Conservation (phyloP, 371 early-diverging fungal species). For the Syncephalis fuscata region DNA sequence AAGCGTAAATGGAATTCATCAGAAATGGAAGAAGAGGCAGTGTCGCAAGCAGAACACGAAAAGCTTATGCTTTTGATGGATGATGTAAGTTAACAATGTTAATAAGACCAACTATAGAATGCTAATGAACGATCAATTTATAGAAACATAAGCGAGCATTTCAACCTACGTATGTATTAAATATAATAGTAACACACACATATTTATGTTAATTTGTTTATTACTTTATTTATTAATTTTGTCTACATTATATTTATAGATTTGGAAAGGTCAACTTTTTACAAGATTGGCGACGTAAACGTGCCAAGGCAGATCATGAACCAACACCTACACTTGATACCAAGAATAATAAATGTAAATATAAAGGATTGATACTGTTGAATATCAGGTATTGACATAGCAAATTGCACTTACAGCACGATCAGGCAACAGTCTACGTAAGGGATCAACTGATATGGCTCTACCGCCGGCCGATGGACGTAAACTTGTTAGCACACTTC, state of each 20-base stretch:
- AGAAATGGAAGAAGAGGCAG: conserved; percentile 27
- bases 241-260: conserved; percentile 6
- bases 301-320: conserved; percentile 15
- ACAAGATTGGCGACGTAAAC: conserved; percentile 27
- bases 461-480: conserved; percentile 16
- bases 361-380: too few relatives aligned
- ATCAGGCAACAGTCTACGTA: too few relatives aligned
- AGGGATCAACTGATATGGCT: not conserved
- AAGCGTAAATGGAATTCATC: conserved; percentile 29
- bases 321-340: conserved; percentile 20
- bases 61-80: conserved; percentile 33
- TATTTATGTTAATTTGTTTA: too few relatives aligned
- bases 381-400: too few relatives aligned
- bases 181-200: too few relatives aligned
- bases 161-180: conserved; percentile 16
- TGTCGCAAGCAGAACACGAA: conserved; percentile 24
- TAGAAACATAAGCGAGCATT: not conserved
- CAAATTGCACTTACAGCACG: too few relatives aligned
- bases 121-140: not conserved
- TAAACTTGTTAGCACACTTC: conserved; percentile 22
- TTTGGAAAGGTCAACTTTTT: conserved; percentile 29
- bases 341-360: conserved; percentile 18
- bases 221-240: too few relatives aligned
- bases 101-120: too few relatives aligned
- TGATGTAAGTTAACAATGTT: conserved; percentile 12